Evolutionary conservation across 768 basidiomycete genomes (phyloP).

Genomic region (Suillus variegatus): DNA sequence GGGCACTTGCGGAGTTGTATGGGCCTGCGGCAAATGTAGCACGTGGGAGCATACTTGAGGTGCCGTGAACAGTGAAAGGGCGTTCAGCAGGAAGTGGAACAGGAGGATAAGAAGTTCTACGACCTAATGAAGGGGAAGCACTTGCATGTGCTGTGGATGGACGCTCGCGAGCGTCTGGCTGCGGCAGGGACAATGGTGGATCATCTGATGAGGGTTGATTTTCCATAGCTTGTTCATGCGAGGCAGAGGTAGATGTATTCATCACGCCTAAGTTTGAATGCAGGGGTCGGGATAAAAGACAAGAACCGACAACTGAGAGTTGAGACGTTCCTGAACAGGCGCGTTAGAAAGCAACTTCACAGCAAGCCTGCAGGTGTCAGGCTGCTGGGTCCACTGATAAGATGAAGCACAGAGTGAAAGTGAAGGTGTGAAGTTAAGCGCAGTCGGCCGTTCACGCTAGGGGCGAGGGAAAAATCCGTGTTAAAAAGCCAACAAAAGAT

Average conservation of each 20-base stretch:
- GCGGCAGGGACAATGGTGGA: slow-evolving; percentile 20
- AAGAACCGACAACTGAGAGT: not conserved
- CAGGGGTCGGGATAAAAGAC: not conserved
- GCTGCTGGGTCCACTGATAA: not conserved
- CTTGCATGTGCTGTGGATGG: slow-evolving; percentile 32
- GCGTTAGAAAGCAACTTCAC: not conserved
- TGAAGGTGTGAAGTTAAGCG: not conserved
- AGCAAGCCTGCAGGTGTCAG: slow-evolving; percentile 4
- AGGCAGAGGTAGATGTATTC: not conserved
- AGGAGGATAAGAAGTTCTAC: slow-evolving; percentile 10
- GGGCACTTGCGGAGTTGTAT: slow-evolving; percentile 43
- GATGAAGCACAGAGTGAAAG: not conserved
- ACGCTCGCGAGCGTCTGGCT: slow-evolving; percentile 27
- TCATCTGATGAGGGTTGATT: slow-evolving; percentile 11
- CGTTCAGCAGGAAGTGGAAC: slow-evolving; percentile 17
- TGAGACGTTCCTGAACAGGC: not conserved
- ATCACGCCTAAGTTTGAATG: not conserved
- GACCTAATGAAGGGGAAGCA: slow-evolving; percentile 14
- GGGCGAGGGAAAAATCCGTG: not conserved
- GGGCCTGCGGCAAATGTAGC: slow-evolving; percentile 16
- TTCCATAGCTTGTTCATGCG: slow-evolving; percentile 1
- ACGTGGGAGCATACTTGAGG: slow-evolving; percentile 6
- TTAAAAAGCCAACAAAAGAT: not conserved
- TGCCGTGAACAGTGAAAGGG: slow-evolving; percentile 20
- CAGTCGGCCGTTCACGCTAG: not conserved